phyloP scores from a whole-genome alignment of 306 rosid genomes.

The Calophaca sinica region DNA sequence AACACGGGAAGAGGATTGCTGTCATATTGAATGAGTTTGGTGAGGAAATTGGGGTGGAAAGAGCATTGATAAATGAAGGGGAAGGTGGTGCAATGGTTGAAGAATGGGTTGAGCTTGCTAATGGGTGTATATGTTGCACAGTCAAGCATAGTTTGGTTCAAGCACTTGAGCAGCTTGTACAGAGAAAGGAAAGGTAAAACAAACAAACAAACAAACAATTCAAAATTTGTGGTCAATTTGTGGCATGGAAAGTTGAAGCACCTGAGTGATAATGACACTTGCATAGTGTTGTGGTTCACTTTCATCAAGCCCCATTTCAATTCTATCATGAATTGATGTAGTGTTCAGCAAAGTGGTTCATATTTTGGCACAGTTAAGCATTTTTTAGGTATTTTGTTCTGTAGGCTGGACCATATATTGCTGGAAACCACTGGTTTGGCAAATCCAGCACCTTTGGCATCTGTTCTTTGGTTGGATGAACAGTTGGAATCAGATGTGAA shows the following conservation, averaged over 20 bases:
- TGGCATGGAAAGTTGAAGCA: constrained; percentile 20
- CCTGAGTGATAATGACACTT: background rate
- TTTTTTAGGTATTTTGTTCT: constrained; percentile 20
- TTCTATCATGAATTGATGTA: background rate
- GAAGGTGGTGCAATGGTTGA: constrained; percentile 91
- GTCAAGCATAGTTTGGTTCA: constrained; percentile 95
- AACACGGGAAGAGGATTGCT: constrained; percentile 92
- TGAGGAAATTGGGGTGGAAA: constrained; percentile 95
- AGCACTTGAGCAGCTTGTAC: constrained; percentile 93
- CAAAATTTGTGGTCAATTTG: constrained; percentile 3
- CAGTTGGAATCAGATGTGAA: constrained; percentile 83
- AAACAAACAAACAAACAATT: background rate
- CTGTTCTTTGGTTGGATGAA: constrained; percentile 96
- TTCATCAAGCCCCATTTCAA: constrained; percentile 16
- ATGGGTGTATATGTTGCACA: constrained; percentile 91
- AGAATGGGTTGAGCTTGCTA: constrained; percentile 97
- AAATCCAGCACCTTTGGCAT: constrained; percentile 98
- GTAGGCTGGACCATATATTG: constrained; percentile 90
- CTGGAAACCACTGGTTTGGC: constrained; percentile 98
- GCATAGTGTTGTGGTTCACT: background rate
- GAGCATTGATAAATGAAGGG: constrained; percentile 97
- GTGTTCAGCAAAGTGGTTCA: background rate
- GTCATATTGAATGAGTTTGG: constrained; percentile 96
- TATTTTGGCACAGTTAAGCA: constrained; percentile 7
- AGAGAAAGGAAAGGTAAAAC: constrained; percentile 81